Base-by-base conservation (phyloP, 257 asterid species). In the Cruciata laevipes region DNA sequence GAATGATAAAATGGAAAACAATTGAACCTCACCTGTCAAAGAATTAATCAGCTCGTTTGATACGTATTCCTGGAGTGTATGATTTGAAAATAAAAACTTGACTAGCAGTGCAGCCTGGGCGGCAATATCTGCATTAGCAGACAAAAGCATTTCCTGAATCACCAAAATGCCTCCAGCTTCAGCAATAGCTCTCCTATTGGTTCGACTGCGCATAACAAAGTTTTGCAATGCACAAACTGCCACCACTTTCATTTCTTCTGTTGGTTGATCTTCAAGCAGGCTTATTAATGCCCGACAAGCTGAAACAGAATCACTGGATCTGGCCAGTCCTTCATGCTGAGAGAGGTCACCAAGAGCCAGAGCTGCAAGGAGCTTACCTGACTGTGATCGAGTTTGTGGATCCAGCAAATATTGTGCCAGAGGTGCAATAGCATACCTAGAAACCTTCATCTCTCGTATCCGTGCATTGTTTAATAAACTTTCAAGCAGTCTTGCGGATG, bases 311-410 rank as follows among this genome's bases (percentile, higher is more conserved):
- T 81, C 87, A 79, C 84, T 88, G 59, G 95, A 78, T 75, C 94
- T 79, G 32, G 97, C 87, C 56, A 88, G 90, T 69, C 96, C 95
- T 77, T 88, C 96, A 55, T 90, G 95, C 78, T 88, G 97, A 7
- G 97, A 90, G 71, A 90, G 95, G 65, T 90, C 86, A 44, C 97
- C 95, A 66, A 90, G 96, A 69, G 92, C 84, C 69, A 90, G 96
- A 67, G 95, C 85, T 33, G 92, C 92, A 51, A 90, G 83, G 80
- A 90, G 91, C 83, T 74, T 83, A 70, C 88, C 81, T 14, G 85
- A 70, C 61, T 82, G 83, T 42, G 97, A 86, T 74, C 64, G 82
- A 73, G 97, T 88, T 80, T 85, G 96, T 55, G 97, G 92, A 83
- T 90, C 97, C 23, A 88, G 80, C 83, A 90, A 75, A 74, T 90